Evolutionary conservation across 225 moss, liverwort and hornwort genomes (phyloP), one percentile per base, ranked within the genome.

Genomic region (Ulota crispa): DNA sequence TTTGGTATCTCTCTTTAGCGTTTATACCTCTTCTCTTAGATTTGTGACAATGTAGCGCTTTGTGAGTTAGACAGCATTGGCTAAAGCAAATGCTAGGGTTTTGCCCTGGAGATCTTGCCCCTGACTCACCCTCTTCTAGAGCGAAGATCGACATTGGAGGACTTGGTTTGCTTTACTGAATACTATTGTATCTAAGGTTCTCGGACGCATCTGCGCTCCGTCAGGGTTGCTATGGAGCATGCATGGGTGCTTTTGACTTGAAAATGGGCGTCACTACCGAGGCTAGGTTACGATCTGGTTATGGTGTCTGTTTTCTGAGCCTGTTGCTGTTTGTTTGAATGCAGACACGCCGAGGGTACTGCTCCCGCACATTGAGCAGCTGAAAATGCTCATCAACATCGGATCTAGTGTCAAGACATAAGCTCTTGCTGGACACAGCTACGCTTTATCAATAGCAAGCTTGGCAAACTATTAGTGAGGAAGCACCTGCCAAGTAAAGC

Each of bases 291-390:
- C 19, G 69, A 15, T 70, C 19, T 76, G 32, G 83, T 60, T 76
- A 28, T n/a, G 28, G 9, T 37, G 6, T 7, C 34, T n/a, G 24
- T 47, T 39, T 73, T 4, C 5, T 16, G 24, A 81, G 27, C 68
- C 20, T 68, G 5, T 69, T 31, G 20, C 21, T 45, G 11, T 36
- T 61, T 68, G 19, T 23, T 3, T 72, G 61, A 19, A 64, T 68
- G 87, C 56, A 47, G 81, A 56, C 41, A 37, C 60, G 69, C 36
- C 3, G 70, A 41, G 53, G 10, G 19, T 63, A 1, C 6, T 70
- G 53, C 37, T 81, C 37, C 9, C 9, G 71, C 53, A 53, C 42
- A 16, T 64, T 72, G 67, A 73, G 72, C 57, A 30, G 77, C 64
- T 57, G 28, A 39, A 12, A 36, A 45, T 57, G 27, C 45, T 45